Conservation (phyloP, 495 filamentous ascomycete genomes). For the Sabuloglossum arenarium region DNA sequence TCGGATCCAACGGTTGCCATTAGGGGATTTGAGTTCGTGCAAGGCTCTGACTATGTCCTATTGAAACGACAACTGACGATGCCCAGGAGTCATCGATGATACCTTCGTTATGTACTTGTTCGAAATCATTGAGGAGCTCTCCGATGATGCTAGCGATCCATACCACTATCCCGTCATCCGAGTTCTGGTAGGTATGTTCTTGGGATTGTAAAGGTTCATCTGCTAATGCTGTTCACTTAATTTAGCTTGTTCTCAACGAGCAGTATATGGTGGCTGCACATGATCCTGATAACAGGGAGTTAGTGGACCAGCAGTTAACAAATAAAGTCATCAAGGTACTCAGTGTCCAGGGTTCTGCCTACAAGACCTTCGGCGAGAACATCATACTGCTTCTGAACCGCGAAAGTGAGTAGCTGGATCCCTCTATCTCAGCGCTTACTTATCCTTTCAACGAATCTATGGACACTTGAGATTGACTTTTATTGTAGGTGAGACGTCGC, state of each 20-base stretch:
- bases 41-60: neutral
- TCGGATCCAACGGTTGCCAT: conserved; percentile 61
- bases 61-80: neutral
- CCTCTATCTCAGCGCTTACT: neutral
- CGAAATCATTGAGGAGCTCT: conserved; percentile 68
- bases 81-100: conserved; percentile 43
- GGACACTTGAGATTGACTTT: neutral
- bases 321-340: conserved; percentile 87
- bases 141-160: conserved; percentile 78
- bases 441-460: neutral
- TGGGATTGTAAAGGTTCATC: conserved; percentile 4
- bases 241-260: conserved; percentile 84
- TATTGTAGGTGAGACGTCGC: conserved; percentile 47
- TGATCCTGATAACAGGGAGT: conserved; percentile 23
- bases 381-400: conserved; percentile 91
- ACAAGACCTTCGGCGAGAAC: conserved; percentile 94
- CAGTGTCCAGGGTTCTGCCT: conserved; percentile 52
- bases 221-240: conserved; percentile 4
- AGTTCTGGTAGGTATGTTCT: conserved; percentile 45
- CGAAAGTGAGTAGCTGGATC: conserved; percentile 39
- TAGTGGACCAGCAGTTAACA: conserved; percentile 35
- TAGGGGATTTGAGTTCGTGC: conserved; percentile 50
- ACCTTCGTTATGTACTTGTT: conserved; percentile 70
- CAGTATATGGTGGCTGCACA: conserved; percentile 78
- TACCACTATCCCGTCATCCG: conserved; percentile 93